phyloP scores from a whole-genome alignment of 2,329 filamentous ascomycete genomes.

The Myriosclerotinia curreyana region DNA sequence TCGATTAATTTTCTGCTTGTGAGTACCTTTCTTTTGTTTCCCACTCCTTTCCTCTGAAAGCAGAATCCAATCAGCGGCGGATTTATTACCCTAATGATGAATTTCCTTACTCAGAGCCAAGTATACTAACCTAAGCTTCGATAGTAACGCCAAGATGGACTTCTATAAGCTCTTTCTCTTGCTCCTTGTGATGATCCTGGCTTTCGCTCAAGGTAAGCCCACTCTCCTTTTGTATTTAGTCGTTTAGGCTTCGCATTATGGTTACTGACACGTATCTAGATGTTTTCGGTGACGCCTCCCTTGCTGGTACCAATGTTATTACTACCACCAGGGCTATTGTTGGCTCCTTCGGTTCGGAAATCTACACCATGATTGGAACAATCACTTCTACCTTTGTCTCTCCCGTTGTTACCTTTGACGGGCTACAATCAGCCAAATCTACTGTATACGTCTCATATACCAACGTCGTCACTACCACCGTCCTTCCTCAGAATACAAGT shows the following conservation, averaged over 20 bases:
- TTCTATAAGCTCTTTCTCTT: neutral
- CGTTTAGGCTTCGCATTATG: neutral
- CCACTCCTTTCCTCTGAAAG: neutral
- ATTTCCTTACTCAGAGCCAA: neutral
- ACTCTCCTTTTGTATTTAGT: neutral
- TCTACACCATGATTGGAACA: neutral
- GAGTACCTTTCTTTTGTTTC: neutral
- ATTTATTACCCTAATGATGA: neutral
- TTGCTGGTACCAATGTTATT: neutral
- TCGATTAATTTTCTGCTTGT: neutral
- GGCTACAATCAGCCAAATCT: neutral
- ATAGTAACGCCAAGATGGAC: neutral
- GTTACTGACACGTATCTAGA: neutral
- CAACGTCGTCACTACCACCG: neutral
- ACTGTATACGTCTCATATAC: conserved; percentile 1
- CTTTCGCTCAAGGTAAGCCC: neutral
- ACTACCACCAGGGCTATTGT: neutral
- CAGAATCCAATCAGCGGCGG: neutral
- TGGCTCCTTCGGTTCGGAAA: neutral
- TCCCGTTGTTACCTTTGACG: neutral
- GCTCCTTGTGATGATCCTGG: neutral
- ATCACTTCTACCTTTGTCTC: neutral
- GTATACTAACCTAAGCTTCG: neutral
- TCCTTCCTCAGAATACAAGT: neutral
- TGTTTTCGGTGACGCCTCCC: neutral